Conservation (phyloP, 2,329 filamentous ascomycete genomes). For the Alternaria incomplexa region DNA sequence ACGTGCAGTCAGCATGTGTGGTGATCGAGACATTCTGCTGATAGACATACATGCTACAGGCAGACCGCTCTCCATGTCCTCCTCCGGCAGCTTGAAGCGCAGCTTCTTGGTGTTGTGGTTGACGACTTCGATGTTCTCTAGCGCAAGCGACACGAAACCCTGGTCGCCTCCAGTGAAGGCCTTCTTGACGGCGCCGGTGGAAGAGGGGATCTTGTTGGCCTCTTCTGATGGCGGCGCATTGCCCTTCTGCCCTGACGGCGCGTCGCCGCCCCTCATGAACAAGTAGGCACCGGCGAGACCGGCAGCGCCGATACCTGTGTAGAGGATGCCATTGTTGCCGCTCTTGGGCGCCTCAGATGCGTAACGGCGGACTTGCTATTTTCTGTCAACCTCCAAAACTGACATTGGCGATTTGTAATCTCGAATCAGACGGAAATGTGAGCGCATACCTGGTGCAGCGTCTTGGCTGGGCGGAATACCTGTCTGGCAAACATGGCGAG, state of each 20-base stretch:
- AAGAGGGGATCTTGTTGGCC: slow-evolving; percentile 49
- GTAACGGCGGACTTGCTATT: slow-evolving; percentile 72
- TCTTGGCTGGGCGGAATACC: slow-evolving; percentile 51
- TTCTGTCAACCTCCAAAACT: slow-evolving; percentile 24
- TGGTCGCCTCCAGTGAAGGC: slow-evolving; percentile 85
- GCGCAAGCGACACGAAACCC: slow-evolving; percentile 81
- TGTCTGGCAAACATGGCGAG: slow-evolving; percentile 53
- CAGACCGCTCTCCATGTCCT: slow-evolving; percentile 83
- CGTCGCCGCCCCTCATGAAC: slow-evolving; percentile 47
- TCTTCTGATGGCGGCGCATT: slow-evolving; percentile 40
- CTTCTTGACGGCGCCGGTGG: slow-evolving; percentile 51
- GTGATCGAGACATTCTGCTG: too few relatives aligned
- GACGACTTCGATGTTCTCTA: slow-evolving; percentile 77
- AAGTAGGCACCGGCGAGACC: slow-evolving; percentile 64
- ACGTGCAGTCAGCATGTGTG: not conserved
- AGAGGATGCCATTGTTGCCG: slow-evolving; percentile 56
- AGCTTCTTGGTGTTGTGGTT: slow-evolving; percentile 96
- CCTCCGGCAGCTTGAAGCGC: slow-evolving; percentile 84
- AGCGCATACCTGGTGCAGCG: slow-evolving; percentile 48
- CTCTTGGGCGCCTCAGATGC: slow-evolving; percentile 68
- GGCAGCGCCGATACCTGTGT: slow-evolving; percentile 65
- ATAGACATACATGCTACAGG: slow-evolving; percentile 69
- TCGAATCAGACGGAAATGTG: slow-evolving; percentile 12
- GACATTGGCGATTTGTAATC: slow-evolving; percentile 22
- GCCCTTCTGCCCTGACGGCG: slow-evolving; percentile 30